Evolutionary conservation across 495 filamentous ascomycete genomes (phyloP).

Genomic region (Poronia punctata): DNA sequence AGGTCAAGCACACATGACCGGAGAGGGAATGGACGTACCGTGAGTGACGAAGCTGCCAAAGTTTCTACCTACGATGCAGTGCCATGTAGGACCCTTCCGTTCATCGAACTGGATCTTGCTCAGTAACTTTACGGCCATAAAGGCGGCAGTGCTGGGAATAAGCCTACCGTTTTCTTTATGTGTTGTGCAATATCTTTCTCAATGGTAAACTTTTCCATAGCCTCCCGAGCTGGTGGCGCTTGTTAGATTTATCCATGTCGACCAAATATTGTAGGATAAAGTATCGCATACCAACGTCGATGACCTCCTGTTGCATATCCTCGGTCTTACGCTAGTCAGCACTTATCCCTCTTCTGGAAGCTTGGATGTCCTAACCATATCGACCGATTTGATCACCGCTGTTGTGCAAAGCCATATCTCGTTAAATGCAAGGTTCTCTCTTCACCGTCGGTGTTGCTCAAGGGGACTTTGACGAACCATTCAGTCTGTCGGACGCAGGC

Average conservation of each 20-base stretch:
- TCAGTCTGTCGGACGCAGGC: conserved; percentile 21
- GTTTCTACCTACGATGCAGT: conserved; percentile 97
- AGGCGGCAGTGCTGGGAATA: background rate
- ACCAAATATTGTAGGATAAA: background rate
- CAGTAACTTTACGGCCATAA: conserved; percentile 10
- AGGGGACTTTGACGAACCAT: conserved; percentile 17
- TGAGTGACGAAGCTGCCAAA: conserved; percentile 99
- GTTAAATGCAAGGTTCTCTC: conserved; percentile 11
- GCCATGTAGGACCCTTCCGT: conserved; percentile 91
- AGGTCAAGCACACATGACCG: background rate
- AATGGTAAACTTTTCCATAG: conserved; percentile 85
- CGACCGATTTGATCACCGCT: conserved; percentile 95
- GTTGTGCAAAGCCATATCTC: conserved; percentile 5
- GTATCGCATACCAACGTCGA: conserved; percentile 76
- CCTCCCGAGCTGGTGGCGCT: conserved; percentile 65
- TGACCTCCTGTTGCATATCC: conserved; percentile 90
- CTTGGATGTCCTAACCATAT: conserved; percentile 68
- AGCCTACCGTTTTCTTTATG: conserved; percentile 86
- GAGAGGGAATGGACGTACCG: conserved; percentile 47
- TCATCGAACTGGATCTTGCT: conserved; percentile 63
- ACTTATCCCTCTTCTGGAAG: background rate
- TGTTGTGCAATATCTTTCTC: conserved; percentile 98
- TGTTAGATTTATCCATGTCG: conserved; percentile 1
- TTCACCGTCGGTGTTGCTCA: background rate
- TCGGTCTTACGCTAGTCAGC: conserved; percentile 56